Conservation (phyloP, 441 rosid genomes). For the Lepidium campestre region DNA sequence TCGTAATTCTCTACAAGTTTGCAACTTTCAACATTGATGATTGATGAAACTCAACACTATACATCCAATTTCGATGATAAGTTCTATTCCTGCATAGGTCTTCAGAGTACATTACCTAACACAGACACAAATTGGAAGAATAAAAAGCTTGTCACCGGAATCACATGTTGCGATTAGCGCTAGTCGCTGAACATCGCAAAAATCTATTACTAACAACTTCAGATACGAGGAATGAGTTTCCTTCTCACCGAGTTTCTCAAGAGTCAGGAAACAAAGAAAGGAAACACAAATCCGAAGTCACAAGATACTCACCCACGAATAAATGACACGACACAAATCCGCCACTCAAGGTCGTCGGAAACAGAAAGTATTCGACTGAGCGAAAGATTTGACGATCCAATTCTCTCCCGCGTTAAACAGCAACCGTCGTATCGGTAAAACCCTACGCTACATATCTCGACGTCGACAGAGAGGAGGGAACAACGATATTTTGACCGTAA, state of each 20-base stretch:
- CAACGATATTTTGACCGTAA: neutral
- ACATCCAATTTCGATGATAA: neutral
- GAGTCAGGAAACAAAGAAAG: neutral
- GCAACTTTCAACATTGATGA: neutral
- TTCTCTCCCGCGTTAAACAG: neutral
- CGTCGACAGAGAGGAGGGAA: neutral
- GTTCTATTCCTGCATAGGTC: neutral
- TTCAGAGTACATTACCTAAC: neutral
- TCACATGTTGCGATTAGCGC: neutral
- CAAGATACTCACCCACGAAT: neutral
- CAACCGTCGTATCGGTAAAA: constrained; percentile 6
- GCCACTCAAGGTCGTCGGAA: neutral
- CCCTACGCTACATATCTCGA: neutral
- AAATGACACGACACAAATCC: neutral
- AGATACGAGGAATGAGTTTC: neutral
- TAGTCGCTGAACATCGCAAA: neutral
- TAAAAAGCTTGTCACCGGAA: neutral
- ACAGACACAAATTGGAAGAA: neutral
- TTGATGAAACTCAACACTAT: neutral
- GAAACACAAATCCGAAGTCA: neutral
- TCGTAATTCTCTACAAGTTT: neutral
- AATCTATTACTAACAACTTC: neutral
- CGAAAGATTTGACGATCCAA: neutral
- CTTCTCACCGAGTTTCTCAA: neutral
- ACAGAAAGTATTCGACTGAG: neutral